Evolutionary conservation across 176 grass and related monocot genomes (phyloP), one percentile per base, ranked within the genome.

Genomic region (Olyra latifolia): DNA sequence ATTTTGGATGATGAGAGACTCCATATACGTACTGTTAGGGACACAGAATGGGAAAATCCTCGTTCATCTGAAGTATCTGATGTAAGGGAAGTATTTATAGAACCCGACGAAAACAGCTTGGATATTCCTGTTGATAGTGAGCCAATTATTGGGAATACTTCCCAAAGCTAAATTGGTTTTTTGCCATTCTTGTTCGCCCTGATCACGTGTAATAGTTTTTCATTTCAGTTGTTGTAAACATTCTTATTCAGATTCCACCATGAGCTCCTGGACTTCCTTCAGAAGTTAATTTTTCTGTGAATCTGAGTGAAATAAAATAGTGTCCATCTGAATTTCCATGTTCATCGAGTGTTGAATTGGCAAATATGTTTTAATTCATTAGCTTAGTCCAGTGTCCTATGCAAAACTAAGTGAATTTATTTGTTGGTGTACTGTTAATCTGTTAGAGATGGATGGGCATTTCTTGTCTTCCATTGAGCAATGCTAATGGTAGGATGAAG

Each of bases 121-220:
- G 92, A 99, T 77, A 95, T 99, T 71, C 80, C 89, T 63, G 86
- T 95, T 30, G 88, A 95, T 74, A 81, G 13, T 81, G 75, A 83
- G 69, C 79, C 70, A 8, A 50, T 47, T 74, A 85, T 71, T 80
- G 78, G 78, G 45, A 78, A 83, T 58, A 32, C 23, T 55, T 69
- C 85, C 23, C 11, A 56, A 65, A 46, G 64, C 41, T 77, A 58
- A 56, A 64, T 38, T 81, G 38, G 28, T 47, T 16, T 22, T 0
- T 47, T 27, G 38, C 45, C 28, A 42, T 65, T 75, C 28, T 84
- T 73, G 61, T 66, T 64, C 40, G 47, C 25, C 16, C 1, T 8
- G n/a, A n/a, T 54, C 40, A 47, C 15, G 45, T 81, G 71, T 64
- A 79, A 25, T 57, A 35, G 19, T 25, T 76, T 75, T 38, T 65